These are phyloP conservation scores for Rhizopogon rudus DNA, from an alignment of 768 basidiomycete species.

Conservation along the genomic window DNA sequence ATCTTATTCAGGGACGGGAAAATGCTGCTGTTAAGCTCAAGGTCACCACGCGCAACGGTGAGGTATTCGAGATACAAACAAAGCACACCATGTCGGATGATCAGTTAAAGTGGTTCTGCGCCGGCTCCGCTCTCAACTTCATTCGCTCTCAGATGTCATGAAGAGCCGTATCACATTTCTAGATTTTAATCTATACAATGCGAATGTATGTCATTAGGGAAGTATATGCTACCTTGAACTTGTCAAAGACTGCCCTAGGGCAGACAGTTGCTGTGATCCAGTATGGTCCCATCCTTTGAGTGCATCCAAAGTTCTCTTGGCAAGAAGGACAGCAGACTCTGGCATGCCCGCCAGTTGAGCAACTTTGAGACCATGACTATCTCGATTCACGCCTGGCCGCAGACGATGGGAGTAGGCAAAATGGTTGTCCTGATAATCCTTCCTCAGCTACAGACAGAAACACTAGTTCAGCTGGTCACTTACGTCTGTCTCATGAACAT, in stretches of 20 bases:
- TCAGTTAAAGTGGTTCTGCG: conserved; percentile 85
- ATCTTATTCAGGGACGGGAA: conserved; percentile 46
- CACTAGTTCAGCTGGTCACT: conserved; percentile 17
- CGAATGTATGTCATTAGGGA: neutral
- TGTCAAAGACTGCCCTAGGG: conserved; percentile 26
- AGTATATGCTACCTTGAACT: neutral
- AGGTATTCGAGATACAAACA: conserved; percentile 61
- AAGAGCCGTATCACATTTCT: neutral
- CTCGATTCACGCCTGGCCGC: conserved; percentile 77
- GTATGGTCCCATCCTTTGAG: conserved; percentile 25
- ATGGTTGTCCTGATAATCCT: conserved; percentile 50
- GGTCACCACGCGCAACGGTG: conserved; percentile 64
- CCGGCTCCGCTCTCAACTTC: conserved; percentile 87
- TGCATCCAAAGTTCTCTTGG: conserved; percentile 45
- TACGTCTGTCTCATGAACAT: conserved; percentile 75
- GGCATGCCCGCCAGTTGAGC: conserved; percentile 88
- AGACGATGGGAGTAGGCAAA: conserved; percentile 85
- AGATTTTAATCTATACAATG: neutral
- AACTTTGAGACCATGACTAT: conserved; percentile 90
- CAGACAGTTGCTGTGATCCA: conserved; percentile 24
- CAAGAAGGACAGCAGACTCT: conserved; percentile 50
- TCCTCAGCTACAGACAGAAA: neutral
- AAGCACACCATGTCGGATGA: conserved; percentile 89
- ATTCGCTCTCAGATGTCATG: conserved; percentile 58
- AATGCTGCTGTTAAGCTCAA: conserved; percentile 44